phyloP scores from a whole-genome alignment of 768 basidiomycete species.

The Favolaschia claudopus region DNA sequence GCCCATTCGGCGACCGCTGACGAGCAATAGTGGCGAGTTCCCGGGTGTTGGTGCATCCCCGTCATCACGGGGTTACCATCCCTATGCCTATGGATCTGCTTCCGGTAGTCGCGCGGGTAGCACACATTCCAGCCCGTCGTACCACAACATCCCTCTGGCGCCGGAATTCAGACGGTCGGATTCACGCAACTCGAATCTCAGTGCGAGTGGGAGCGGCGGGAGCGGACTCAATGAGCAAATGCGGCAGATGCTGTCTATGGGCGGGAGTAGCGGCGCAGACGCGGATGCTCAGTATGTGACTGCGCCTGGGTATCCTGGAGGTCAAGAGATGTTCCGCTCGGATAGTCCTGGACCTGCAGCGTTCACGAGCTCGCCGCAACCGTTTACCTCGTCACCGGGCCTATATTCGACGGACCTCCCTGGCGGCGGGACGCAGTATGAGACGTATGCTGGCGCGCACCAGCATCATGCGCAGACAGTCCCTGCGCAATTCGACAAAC shows the following conservation, averaged over 20 bases:
- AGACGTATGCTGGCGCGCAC: constrained; percentile 4
- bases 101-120: constrained; percentile 45
- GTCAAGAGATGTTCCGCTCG: constrained; percentile 49
- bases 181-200: constrained; percentile 48
- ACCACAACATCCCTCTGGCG: constrained; percentile 47
- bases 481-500: constrained; percentile 22
- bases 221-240: constrained; percentile 52
- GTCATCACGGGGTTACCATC: constrained; percentile 60
- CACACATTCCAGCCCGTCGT: constrained; percentile 55
- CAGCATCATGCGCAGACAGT: constrained; percentile 28
- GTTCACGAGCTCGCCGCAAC: constrained; percentile 31
- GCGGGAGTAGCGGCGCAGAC: constrained; percentile 33
- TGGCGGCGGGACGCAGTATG: neutral
- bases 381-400: constrained; percentile 25
- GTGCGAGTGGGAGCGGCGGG: constrained; percentile 35
- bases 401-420: constrained; percentile 26
- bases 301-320: constrained; percentile 16
- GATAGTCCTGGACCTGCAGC: constrained; percentile 52
- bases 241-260: constrained; percentile 50
- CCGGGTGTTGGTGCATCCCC: constrained; percentile 43
- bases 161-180: constrained; percentile 46
- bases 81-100: constrained; percentile 56
- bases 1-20: constrained; percentile 55
- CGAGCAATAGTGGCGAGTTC: constrained; percentile 51
- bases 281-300: constrained; percentile 21